Conservation (phyloP, 371 early-diverging fungal genomes). For the Haplosporangium sp. region DNA sequence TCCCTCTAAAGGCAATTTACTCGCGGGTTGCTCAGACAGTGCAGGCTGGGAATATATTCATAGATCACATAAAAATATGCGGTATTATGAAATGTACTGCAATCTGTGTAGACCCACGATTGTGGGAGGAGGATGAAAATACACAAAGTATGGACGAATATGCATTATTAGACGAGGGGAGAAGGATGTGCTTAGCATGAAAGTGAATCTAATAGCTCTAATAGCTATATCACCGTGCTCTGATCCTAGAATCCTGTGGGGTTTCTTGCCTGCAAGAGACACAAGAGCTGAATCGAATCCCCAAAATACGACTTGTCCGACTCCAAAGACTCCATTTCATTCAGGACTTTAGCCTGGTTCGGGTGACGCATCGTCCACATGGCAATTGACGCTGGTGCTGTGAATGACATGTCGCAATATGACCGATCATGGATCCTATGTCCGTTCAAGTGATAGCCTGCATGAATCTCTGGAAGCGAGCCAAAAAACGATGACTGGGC, state of each 20-base stretch:
- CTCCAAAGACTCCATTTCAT: conserved; percentile 64
- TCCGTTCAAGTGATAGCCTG: conserved; percentile 70
- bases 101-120: too few species aligned
- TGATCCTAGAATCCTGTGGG: conserved; percentile 32
- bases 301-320: conserved; percentile 70
- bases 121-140: too few species aligned
- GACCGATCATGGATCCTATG: conserved; percentile 56
- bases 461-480: conserved; percentile 59
- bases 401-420: conserved; percentile 72
- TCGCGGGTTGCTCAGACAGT: too few species aligned
- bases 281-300: conserved; percentile 69
- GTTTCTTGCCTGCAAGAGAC: conserved; percentile 62
- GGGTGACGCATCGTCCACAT: conserved; percentile 69
- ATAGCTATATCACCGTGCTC: too few species aligned
- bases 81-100: too few species aligned
- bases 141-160: too few species aligned
- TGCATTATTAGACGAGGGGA: too few species aligned
- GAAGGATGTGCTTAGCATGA: too few species aligned
- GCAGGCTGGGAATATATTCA: too few species aligned
- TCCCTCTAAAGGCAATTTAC: too few species aligned
- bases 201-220: too few species aligned
- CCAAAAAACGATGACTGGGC: conserved; percentile 71
- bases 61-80: too few species aligned
- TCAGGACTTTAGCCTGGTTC: conserved; percentile 51
- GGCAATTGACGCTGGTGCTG: conserved; percentile 68